Evolutionary conservation across 345 rosid species (phyloP).

Genomic region (Gossypium rotundifolium): DNA sequence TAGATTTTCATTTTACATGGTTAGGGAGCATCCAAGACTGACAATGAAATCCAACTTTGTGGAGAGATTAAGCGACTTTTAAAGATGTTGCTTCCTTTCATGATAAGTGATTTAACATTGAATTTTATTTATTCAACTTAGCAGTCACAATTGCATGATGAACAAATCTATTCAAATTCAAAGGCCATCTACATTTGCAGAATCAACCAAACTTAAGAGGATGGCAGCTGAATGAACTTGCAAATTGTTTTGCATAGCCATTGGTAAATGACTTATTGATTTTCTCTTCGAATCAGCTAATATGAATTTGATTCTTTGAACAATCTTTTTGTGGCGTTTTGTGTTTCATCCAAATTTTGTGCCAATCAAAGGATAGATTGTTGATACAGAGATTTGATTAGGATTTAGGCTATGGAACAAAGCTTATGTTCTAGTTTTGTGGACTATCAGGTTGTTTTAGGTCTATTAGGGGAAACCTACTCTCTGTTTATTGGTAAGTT

Average conservation of each 20-base stretch:
- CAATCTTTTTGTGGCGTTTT: conserved; percentile 8
- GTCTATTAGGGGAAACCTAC: no score
- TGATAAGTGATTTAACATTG: no score
- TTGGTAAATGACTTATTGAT: background rate
- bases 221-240: conserved; percentile 31
- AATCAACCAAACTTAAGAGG: conserved; percentile 68
- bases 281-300: background rate
- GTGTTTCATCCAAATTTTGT: background rate
- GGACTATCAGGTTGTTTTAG: no score
- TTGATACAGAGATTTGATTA: background rate
- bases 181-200: conserved; percentile 89
- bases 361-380: background rate
- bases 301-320: background rate
- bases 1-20: no score
- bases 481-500: no score
- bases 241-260: background rate
- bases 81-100: no score
- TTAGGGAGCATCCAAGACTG: no score
- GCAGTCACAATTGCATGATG: background rate
- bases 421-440: background rate
- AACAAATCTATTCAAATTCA: background rate
- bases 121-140: no score
- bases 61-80: no score
- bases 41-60: no score
- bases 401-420: background rate